Evolutionary conservation across 257 asterid genomes (phyloP), one percentile per base, ranked within the genome.

Genomic region (Fraxinus pennsylvanica): DNA sequence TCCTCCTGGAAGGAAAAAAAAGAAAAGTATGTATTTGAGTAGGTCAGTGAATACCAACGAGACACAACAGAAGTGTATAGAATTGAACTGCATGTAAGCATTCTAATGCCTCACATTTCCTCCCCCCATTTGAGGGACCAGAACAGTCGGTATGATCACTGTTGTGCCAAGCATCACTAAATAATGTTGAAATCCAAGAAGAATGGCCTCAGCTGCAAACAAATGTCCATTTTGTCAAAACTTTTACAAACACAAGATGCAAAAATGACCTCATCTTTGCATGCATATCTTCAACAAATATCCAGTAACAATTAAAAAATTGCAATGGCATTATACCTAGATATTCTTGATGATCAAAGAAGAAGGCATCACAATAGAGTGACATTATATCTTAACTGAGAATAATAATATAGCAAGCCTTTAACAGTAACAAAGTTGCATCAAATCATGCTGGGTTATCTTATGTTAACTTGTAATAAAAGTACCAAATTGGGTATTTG

Each of bases 51-150:
- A 72, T 5, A 25, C 13, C 8, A 72, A 25, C 6, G 6, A 9
- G 57, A 22, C 9, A 39, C 52, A 52, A 43, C 19, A 43, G 3
- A 13, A 41, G 33, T 19, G 30, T 72, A 15, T 57, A 22, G 21
- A 22, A 21, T 59, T 13, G 12, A 32, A 72, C 3, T 19, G n/a
- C 63, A 52, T 17, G 63, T 72, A 72, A 72, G 38, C 73, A 73
- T 45, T 21, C 27, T n/a, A 39, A 29, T 45, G 69, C 68, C 83
- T 74, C 82, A 82, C 85, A 75, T 82, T 82, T 78, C 85, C 75
- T 54, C 85, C 85, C 14, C 85, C 85, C 85, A 82, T 82, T 75
- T 78, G 85, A 15, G 85, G 85, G 72, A 82, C 85, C 66, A 82
- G 83, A 63, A 72, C 77, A 1, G 82, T 69, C 15, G 85, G 80